Evolutionary conservation across 305 asterid genomes (phyloP).

Genomic region (Rubia tinctorum): DNA sequence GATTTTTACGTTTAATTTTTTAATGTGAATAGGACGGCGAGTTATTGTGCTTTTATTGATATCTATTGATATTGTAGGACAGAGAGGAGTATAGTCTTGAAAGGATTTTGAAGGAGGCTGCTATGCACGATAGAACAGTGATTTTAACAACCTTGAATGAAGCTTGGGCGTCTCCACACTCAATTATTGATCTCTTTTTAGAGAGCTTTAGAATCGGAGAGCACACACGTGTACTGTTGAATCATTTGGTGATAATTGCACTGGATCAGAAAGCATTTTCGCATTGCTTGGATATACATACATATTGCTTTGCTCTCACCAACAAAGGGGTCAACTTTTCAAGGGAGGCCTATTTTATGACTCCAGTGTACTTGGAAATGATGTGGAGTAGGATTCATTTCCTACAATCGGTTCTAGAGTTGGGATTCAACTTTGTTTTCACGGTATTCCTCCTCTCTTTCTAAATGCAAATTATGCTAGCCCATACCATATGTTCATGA

Average conservation of each 20-base stretch:
- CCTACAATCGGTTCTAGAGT: conserved; percentile 20
- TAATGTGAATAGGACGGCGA: neutral
- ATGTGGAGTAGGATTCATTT: conserved; percentile 27
- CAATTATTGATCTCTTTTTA: conserved; percentile 21
- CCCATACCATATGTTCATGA: neutral
- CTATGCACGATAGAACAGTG: conserved; percentile 24
- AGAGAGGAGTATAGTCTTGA: conserved; percentile 22
- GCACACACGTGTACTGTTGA: conserved; percentile 22
- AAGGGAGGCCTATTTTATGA: conserved; percentile 25
- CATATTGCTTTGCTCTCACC: conserved; percentile 19
- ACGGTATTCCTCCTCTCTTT: conserved; percentile 21
- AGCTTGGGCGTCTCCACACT: conserved; percentile 23
- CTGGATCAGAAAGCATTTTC: conserved; percentile 23
- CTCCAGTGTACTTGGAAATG: conserved; percentile 25
- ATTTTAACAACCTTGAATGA: conserved; percentile 23
- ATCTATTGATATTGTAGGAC: conserved; percentile 16
- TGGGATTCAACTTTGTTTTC: conserved; percentile 28
- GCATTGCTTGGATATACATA: conserved; percentile 21
- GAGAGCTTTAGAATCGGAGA: conserved; percentile 27
- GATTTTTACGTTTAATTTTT: neutral
- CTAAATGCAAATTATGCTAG: neutral
- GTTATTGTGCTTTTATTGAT: neutral
- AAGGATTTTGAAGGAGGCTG: conserved; percentile 19
- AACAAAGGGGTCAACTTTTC: conserved; percentile 20
- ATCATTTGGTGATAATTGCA: conserved; percentile 23